Percentiles rank a stretch among this genome's conserved stretches.
Conservation (phyloP, 768 basidiomycete genomes). For the Tylopilus felleus region DNA sequence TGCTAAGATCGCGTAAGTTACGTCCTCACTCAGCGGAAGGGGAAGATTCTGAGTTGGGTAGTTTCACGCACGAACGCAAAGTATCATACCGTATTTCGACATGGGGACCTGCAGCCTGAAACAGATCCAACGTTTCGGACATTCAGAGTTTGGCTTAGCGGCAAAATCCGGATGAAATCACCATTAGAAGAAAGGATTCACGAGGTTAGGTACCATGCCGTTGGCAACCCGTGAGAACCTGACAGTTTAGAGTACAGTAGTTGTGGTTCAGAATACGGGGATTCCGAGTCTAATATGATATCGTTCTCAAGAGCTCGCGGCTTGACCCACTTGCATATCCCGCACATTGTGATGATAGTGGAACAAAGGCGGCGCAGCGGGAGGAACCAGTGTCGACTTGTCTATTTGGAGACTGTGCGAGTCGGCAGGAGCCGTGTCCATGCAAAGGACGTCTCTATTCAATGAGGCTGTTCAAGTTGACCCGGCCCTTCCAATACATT, state of each 20-base stretch:
- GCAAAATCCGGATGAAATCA: too few relatives aligned
- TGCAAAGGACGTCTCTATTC: neutral
- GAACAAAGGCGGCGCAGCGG: neutral
- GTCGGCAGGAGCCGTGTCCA: neutral
- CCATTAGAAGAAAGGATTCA: too few relatives aligned
- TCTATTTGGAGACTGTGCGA: neutral
- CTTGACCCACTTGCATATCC: too few relatives aligned
- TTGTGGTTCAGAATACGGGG: too few relatives aligned
- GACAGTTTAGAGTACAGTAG: too few relatives aligned
- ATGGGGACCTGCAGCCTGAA: neutral
- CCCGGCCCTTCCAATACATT: conserved; percentile 15
- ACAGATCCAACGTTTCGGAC: neutral
- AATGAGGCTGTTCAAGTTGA: conserved; percentile 5
- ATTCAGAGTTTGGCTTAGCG: too few relatives aligned
- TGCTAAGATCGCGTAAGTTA: neutral
- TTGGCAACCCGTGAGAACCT: neutral
- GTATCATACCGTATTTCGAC: neutral
- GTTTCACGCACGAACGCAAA: neutral
- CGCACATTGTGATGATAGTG: neutral
- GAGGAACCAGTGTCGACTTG: neutral
- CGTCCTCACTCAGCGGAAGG: neutral
- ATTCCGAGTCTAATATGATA: too few relatives aligned
- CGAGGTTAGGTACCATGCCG: neutral
- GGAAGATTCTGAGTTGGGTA: neutral
- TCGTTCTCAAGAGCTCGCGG: neutral